Base-by-base conservation (phyloP, 169 alveolate genomes). In the Plasmodium knowlesi region DNA sequence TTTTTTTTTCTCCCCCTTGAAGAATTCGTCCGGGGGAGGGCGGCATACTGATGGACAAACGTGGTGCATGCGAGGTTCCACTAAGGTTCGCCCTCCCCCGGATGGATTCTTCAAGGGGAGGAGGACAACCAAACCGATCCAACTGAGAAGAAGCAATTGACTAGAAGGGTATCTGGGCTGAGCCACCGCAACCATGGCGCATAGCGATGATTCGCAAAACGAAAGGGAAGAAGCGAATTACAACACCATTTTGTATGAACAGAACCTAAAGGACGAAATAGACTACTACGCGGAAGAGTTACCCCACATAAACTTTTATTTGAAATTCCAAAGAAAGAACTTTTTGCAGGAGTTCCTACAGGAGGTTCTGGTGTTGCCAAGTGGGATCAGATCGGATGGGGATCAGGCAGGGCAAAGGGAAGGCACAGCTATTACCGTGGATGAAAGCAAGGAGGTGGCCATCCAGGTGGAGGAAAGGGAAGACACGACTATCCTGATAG, bases 301-400 rank as follows among this genome's bases (percentile, higher is more conserved):
- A 16, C 94, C 94, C 2, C 94, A 89, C 39, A 89, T 89, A 32
- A 89, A 89, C 32, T 89, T 89, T 79, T 89, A 89, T 14, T 61
- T 89, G 72, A 89, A 89, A 8, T 89, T 89, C 71, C 94, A 89
- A 32, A 37, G 82, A 19, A 80, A 79, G n/a, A 28, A 67, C 30
- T 89, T 89, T 79, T 25, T 89, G 73, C 61, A 89, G 71, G 70
- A 70, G 5, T 89, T 89, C 71, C 72, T 76, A 30, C 34, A 79
- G 25, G 82, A 89, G 61, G 53, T 89, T 14, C 34, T 32, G 73
- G 9, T 53, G 46, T 30, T 34, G 2, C 71, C 32, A 8, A 57
- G 78, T 73, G 34, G 46, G 25, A 37, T 6, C 14, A 22, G 12
- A 54, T 14, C 53, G 37, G 88, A 76, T 12, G 93, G 37, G 61